Percentiles rank a stretch among this genome's conserved stretches.
These are phyloP conservation scores for Catunica adiposa DNA, from an alignment of 2,329 filamentous ascomycete species.

Conservation along the genomic window DNA sequence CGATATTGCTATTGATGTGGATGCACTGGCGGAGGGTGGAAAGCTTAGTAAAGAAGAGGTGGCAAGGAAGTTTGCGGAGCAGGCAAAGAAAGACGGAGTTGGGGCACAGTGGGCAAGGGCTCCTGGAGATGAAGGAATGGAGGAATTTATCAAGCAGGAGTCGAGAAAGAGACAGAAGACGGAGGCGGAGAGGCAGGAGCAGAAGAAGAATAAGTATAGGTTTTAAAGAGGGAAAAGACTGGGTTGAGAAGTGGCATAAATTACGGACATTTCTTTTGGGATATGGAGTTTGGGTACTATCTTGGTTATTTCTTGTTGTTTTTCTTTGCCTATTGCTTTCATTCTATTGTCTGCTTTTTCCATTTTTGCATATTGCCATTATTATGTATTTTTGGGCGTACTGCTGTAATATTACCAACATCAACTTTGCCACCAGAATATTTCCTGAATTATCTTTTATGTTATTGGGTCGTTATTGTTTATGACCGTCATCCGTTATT, in stretches of 20 bases:
- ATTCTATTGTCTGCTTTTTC: slow-evolving; percentile 5
- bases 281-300: neutral
- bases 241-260: neutral
- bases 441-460: neutral
- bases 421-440: neutral
- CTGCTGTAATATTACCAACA: slow-evolving; percentile 10
- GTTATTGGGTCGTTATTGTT: neutral
- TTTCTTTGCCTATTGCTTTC: slow-evolving; percentile 3
- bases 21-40: slow-evolving; percentile 57
- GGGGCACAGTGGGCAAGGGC: slow-evolving; percentile 42
- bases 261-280: slow-evolving; percentile 1
- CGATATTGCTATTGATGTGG: slow-evolving; percentile 79
- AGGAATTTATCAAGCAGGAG: slow-evolving; percentile 90
- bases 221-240: slow-evolving; percentile 21
- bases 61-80: slow-evolving; percentile 62
- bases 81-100: slow-evolving; percentile 44
- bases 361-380: slow-evolving; percentile 2
- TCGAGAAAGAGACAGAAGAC: slow-evolving; percentile 78
- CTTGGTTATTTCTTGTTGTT: slow-evolving; percentile 2
- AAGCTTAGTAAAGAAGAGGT: slow-evolving; percentile 75
- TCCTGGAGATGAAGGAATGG: slow-evolving; percentile 65
- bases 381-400: slow-evolving; percentile 1
- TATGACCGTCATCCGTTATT: too few relatives aligned
- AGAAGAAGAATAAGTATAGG: slow-evolving; percentile 41
- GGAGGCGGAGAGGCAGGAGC: slow-evolving; percentile 61